A percentile compares a stretch with the other conserved stretches of the same genome.
Evolutionary conservation across 164 flowering plant genomes (phyloP).

Genomic region (Euptelea pleiosperma): DNA sequence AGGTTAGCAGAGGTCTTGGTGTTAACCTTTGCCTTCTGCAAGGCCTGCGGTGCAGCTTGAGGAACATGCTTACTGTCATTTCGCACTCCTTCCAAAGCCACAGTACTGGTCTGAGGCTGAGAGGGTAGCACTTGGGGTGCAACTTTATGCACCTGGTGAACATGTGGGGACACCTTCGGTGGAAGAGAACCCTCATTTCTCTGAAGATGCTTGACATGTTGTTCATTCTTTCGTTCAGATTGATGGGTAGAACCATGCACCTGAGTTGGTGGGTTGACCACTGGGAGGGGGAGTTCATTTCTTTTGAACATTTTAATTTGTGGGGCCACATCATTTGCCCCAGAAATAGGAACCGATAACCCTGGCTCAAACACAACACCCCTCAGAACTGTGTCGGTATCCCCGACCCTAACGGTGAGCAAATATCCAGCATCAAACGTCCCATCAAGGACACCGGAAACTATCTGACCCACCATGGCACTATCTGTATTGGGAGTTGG

Average conservation of each 20-base stretch:
- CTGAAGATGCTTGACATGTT: conserved; percentile 19
- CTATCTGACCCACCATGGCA: conserved; percentile 61
- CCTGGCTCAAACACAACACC: conserved; percentile 91
- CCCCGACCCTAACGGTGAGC: conserved; percentile 66
- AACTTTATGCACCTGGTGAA: conserved; percentile 1
- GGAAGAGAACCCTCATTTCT: conserved; percentile 11
- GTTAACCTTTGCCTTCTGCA: conserved; percentile 1
- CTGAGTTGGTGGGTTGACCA: conserved; percentile 21
- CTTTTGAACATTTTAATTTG: conserved; percentile 61
- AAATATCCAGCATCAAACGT: conserved; percentile 84
- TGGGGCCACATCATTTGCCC: conserved; percentile 81
- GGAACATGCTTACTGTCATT: conserved; percentile 6
- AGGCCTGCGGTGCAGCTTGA: conserved; percentile 7
- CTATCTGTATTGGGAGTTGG: conserved; percentile 19
- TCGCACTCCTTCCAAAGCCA: conserved; percentile 2
- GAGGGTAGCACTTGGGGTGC: conserved; percentile 1
- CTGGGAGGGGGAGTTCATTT: conserved; percentile 39
- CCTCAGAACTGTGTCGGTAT: conserved; percentile 52
- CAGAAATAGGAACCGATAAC: conserved; percentile 56
- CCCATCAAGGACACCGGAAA: conserved; percentile 74
- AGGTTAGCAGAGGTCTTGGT: not conserved
- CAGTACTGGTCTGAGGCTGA: not conserved
- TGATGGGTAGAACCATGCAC: conserved; percentile 16
- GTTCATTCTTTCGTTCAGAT: conserved; percentile 20
- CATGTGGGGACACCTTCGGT: conserved; percentile 1